Evolutionary conservation across 371 early-diverging fungal genomes (phyloP), one percentile per base, ranked within the genome.

Genomic region (Rhizopus arrhizus): DNA sequence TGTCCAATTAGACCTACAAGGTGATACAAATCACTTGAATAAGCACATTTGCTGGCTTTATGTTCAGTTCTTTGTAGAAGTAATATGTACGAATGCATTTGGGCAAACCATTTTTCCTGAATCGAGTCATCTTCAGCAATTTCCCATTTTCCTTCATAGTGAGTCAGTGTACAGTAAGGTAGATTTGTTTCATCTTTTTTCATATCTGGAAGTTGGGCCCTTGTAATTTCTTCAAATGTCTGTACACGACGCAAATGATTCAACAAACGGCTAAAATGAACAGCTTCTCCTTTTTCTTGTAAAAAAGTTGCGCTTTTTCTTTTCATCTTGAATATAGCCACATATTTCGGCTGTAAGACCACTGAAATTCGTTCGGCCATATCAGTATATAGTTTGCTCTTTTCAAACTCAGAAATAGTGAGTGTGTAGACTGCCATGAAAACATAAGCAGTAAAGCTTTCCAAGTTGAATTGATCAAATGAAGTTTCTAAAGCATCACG

Each of bases 391-490:
- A 56, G 34, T 11, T 56, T 40, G 1, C 60, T 50, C 10, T 73
- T 71, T 13, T 68, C 31, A 3, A 45, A 8, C 1, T 70, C 64
- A 4, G 61, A 45, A 29, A 65, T 22, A 0, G 62, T 65, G 3
- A 69, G 15, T 32, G 64, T 68, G 51, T 74, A 76, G 7, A 66
- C 48, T 4, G 74, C 55, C 62, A 79, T 51, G 34, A 70, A 70
- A 33, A 51, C 53, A 58, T 72, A 74, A 10, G 63, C 43, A 6
- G 73, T 54, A 16, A 68, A 58, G 3, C 68, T 65, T n/a, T 75
- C 76, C 13, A 79, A 50, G 43, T 61, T 61, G 36, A 67, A 50
- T 31, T 70, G 67, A 42, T 79, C 79, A 49, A 79, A 76, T 13
- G 58, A 54, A 47, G 75, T 74, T 33, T 62, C 53, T 32, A 72